Evolutionary conservation across 371 early-diverging fungal genomes (phyloP), one percentile per base, ranked within the genome.

Genomic region (Funneliformis caledonium): DNA sequence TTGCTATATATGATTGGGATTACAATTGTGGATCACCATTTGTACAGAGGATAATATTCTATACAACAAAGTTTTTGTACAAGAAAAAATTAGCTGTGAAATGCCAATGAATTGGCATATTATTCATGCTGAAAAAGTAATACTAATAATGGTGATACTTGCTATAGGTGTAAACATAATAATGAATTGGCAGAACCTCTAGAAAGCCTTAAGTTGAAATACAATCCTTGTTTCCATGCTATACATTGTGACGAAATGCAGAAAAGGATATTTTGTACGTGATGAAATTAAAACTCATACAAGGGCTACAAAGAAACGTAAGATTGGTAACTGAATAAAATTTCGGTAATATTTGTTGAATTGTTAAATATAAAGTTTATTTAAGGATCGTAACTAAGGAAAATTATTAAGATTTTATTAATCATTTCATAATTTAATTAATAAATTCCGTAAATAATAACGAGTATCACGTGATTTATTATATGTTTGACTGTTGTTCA

Each of bases 51-150:
- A 65, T 31, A 11, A 65, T 65, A 65, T 65, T 33, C 42, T 65
- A 65, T 65, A 65, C 12, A 33, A 65, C 16, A 37, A 65, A 65
- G 33, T 65, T 37, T 65, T 65, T 65, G 65, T 65, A 65, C 10
- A 6, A 65, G 64, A 65, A 65, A 65, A 65, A 65, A 65, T 65
- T 65, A 37, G 65, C 33, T 65, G 37, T 65, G 14, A 65, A 65
- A 65, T 37, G 16, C 65, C 12, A 65, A 65, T 65, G 42, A 65
- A 31, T 65, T 65, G 5, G 65, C 65, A 65, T 65, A 65, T 65
- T 65, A 65, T 65, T 65, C 65, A 33, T 65, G 65, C 5, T 37
- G 4, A 12, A 65, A 65, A 65, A 14, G 2, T 33, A 65, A 65
- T 37, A 65, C 16, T 65, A 65, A 65, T 65, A 48, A 48, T 4